Conservation (phyloP, 2,329 filamentous ascomycete genomes). For the Aspergillus brunneoviolaceus region DNA sequence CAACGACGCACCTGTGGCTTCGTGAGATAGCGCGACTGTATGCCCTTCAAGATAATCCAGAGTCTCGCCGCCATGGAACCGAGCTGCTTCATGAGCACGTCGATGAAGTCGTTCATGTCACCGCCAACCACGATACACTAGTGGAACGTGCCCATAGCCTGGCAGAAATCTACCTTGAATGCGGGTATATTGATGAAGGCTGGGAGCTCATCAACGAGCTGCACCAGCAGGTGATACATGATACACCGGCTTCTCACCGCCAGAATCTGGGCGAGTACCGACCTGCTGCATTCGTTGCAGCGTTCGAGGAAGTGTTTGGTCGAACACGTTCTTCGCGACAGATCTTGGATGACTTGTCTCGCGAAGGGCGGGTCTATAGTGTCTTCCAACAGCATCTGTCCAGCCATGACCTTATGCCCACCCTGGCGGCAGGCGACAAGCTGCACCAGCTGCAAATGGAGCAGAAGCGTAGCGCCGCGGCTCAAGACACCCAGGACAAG, state of each 20-base stretch:
- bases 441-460: slow-evolving; percentile 30
- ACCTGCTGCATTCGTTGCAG: slow-evolving; percentile 48
- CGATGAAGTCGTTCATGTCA: slow-evolving; percentile 43
- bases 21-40: slow-evolving; percentile 47
- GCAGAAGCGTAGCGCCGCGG: slow-evolving; percentile 32
- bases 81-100: slow-evolving; percentile 43
- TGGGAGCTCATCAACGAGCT: slow-evolving; percentile 48
- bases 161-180: slow-evolving; percentile 47
- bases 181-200: slow-evolving; percentile 43
- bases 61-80: slow-evolving; percentile 40
- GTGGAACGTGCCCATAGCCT: slow-evolving; percentile 49
- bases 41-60: slow-evolving; percentile 39
- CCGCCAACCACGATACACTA: slow-evolving; percentile 45
- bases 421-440: slow-evolving; percentile 32
- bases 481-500: slow-evolving; percentile 32
- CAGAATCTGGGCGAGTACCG: slow-evolving; percentile 32
- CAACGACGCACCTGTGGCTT: slow-evolving; percentile 46
- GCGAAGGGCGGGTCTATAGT: slow-evolving; percentile 46
- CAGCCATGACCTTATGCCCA: slow-evolving; percentile 35
- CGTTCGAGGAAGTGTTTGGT: slow-evolving; percentile 46
- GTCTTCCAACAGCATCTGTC: slow-evolving; percentile 36
- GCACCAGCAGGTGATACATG: slow-evolving; percentile 52
- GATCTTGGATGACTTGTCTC: slow-evolving; percentile 46
- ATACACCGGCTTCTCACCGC: slow-evolving; percentile 35
- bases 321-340: slow-evolving; percentile 38